Conservation (phyloP, 2,329 filamentous ascomycete genomes). For the Alternaria hordeiaustralica region DNA sequence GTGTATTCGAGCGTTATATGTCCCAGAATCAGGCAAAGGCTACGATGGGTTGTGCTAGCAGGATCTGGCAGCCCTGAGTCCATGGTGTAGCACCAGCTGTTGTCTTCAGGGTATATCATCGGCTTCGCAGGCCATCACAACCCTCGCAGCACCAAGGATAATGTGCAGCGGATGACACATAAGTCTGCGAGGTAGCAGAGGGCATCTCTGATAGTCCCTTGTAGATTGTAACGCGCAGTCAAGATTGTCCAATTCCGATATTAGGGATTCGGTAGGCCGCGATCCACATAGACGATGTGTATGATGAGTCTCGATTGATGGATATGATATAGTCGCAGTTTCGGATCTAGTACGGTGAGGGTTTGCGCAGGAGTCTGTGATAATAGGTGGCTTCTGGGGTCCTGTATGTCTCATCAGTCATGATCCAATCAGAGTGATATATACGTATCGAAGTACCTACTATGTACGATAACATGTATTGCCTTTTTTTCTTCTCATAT, state of each 20-base stretch:
- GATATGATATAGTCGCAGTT: background rate
- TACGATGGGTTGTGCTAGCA: background rate
- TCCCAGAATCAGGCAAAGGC: background rate
- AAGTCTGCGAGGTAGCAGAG: background rate
- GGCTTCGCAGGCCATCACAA: background rate
- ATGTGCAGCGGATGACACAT: background rate
- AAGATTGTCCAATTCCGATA: background rate
- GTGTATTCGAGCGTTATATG: background rate
- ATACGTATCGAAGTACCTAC: background rate
- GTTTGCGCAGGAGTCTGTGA: background rate
- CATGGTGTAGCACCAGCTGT: background rate
- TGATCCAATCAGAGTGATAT: background rate
- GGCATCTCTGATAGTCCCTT: background rate
- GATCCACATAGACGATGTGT: background rate
- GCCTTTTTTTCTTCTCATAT: background rate
- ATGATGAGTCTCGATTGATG: background rate
- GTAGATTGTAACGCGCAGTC: background rate
- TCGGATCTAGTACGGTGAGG: background rate
- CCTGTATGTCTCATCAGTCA: slow-evolving; percentile 8
- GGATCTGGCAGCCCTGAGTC: background rate
- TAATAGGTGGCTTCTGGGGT: background rate
- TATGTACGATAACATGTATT: background rate
- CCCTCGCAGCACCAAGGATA: background rate
- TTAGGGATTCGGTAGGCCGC: background rate
- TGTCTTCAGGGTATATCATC: background rate